phyloP scores from a whole-genome alignment of 352 stramenopile species.

The Globisporangium barbulae region DNA sequence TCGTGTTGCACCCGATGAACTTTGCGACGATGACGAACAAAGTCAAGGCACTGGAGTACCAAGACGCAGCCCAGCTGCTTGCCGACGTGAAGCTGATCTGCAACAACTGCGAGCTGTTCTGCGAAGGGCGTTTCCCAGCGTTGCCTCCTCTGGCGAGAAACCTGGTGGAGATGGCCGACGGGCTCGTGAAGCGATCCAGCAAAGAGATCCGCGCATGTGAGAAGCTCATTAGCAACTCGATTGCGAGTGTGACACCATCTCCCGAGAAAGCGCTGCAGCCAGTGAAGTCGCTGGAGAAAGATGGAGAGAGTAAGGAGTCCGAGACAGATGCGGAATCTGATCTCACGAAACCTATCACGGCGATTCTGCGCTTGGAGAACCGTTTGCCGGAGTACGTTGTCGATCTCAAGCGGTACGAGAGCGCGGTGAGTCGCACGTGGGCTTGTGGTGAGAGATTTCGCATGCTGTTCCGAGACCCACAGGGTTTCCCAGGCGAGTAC shows the following conservation, averaged over 20 bases:
- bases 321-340: slow-evolving; percentile 13
- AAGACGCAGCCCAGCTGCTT: slow-evolving; percentile 47
- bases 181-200: slow-evolving; percentile 59
- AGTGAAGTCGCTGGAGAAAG: slow-evolving; percentile 3
- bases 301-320: slow-evolving; percentile 10
- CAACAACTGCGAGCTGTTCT: slow-evolving; percentile 81
- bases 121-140: slow-evolving; percentile 71
- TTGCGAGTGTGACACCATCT: slow-evolving; percentile 1
- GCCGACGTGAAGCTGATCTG: slow-evolving; percentile 66
- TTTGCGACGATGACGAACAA: slow-evolving; percentile 56
- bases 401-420: slow-evolving; percentile 62
- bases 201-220: slow-evolving; percentile 68
- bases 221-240: slow-evolving; percentile 21
- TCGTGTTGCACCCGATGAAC: slow-evolving; percentile 74
- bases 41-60: slow-evolving; percentile 55
- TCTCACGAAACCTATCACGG: slow-evolving; percentile 33
- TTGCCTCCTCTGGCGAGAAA: slow-evolving; percentile 71
- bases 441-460: slow-evolving; percentile 65
- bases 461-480: slow-evolving; percentile 73
- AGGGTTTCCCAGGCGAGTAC: slow-evolving; percentile 69
- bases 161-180: slow-evolving; percentile 60
- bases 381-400: slow-evolving; percentile 50
- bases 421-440: slow-evolving; percentile 55
- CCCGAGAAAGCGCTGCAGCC: slow-evolving; percentile 9
- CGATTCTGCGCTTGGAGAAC: slow-evolving; percentile 82